Evolutionary conservation across 257 asterid genomes (phyloP).

Genomic region (Scutellaria baicalensis): DNA sequence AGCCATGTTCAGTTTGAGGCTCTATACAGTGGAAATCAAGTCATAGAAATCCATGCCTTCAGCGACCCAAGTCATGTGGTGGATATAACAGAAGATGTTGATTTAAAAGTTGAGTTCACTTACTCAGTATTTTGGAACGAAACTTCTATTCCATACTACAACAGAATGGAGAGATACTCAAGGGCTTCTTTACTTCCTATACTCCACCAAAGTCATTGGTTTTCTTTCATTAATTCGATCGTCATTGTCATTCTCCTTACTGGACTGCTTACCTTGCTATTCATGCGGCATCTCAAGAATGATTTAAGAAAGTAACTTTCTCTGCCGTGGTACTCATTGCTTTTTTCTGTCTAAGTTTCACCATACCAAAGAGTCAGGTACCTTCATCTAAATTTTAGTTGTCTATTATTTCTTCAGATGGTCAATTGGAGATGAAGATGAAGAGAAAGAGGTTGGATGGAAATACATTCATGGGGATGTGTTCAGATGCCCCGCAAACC

Average conservation of each 20-base stretch:
- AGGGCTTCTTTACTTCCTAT: conserved; percentile 49
- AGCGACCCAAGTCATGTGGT: conserved; percentile 62
- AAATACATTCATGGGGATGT: conserved; percentile 67
- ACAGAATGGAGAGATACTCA: conserved; percentile 63
- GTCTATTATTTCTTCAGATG: conserved; percentile 36
- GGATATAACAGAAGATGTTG: conserved; percentile 61
- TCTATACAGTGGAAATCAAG: conserved; percentile 58
- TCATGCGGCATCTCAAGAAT: conserved; percentile 63
- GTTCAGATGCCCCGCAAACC: conserved; percentile 54
- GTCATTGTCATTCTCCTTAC: conserved; percentile 49
- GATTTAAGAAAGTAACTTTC: conserved; percentile 66
- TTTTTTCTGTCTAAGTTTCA: conserved; percentile 1
- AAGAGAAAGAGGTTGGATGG: conserved; percentile 80
- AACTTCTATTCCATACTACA: conserved; percentile 35
- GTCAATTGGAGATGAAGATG: conserved; percentile 72
- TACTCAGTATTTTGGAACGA: conserved; percentile 61
- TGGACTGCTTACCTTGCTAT: conserved; percentile 53
- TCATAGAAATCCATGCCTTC: conserved; percentile 65
- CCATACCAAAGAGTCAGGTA: neutral
- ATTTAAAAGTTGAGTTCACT: conserved; percentile 46
- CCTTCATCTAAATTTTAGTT: conserved; percentile 4
- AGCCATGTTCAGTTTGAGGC: conserved; percentile 64
- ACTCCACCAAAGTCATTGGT: conserved; percentile 59
- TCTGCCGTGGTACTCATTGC: conserved; percentile 14
- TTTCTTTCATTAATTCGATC: conserved; percentile 55